Conservation (phyloP, 495 filamentous ascomycete species). For the Emericellopsis terricola region DNA sequence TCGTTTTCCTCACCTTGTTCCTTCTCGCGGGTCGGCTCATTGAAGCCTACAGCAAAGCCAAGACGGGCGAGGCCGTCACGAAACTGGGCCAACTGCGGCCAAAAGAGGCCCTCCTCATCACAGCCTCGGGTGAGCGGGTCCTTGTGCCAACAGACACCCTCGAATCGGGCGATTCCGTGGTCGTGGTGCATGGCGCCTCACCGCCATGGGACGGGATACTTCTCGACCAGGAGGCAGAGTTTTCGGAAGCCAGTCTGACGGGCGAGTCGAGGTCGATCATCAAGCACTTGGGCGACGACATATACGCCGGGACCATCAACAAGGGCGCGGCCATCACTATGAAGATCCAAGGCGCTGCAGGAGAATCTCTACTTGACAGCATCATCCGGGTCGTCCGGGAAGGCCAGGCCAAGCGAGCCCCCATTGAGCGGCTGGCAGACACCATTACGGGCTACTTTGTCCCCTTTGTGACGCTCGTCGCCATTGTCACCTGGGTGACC, state of each 20-base stretch:
- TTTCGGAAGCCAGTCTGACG: conserved; percentile 83
- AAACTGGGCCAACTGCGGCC: conserved; percentile 65
- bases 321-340: conserved; percentile 52
- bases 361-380: conserved; percentile 78
- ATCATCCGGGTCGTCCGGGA: conserved; percentile 83
- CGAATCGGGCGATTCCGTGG: conserved; percentile 67
- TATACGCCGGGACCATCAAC: conserved; percentile 82
- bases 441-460: conserved; percentile 78
- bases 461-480: conserved; percentile 63
- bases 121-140: conserved; percentile 14
- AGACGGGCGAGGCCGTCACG: conserved; percentile 75
- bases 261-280: conserved; percentile 67
- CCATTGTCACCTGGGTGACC: conserved; percentile 63
- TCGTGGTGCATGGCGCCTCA: conserved; percentile 59
- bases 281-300: conserved; percentile 51
- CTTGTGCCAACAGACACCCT: conserved; percentile 51
- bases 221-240: conserved; percentile 42
- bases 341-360: conserved; percentile 47
- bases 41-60: conserved; percentile 86
- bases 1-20: conserved; percentile 86
- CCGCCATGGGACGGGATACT: conserved; percentile 73
- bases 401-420: conserved; percentile 74
- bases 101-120: conserved; percentile 55
- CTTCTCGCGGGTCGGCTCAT: conserved; percentile 62
- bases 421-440: conserved; percentile 74